Base-by-base conservation (phyloP, 2,329 filamentous ascomycete species). In the Xylariomycetidae sp. region DNA sequence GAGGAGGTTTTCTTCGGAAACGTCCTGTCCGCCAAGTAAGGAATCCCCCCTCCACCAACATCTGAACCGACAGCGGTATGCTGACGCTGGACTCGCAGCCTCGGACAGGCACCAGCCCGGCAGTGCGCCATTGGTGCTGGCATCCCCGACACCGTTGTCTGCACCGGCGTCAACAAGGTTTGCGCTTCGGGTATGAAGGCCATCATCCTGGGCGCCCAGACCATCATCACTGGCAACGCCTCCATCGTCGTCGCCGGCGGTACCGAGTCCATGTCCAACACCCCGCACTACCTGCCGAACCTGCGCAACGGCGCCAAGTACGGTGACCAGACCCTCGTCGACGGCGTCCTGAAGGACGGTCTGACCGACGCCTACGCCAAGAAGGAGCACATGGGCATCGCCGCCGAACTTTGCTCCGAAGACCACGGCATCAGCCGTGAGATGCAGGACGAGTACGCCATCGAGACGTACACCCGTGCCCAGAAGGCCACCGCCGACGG, bases 1-100 rank as follows among this genome's bases (percentile, higher is more conserved):
- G 80, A 98, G 59, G 92, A 98, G 63, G 87, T 98, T 58, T 93
- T 92, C 72, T 93, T 95, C 58, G 92, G 92, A 63, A 98, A 98
- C 71, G 92, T 98, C 48, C 76, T 98, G 54, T 94, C 89, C 39
- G 92, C 90, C 61, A 89, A 90, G 89, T 95, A 74, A 52, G 72
- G 56, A 23, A 12, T 13, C 24, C 24, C 23, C 43, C 32, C 35
- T 13, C 7, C 16, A 10, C 2, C 14, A 33, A 30, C 15, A 17
- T n/a, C 28, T 32, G 25, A 34, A 13, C 19, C 29, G 29, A 30
- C 44, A 50, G 40, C 53, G 35, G 29, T 29, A 12, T 10, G 19
- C 30, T 31, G 29, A 40, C 39, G 35, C 30, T 24, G 25, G 22
- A 33, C 39, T 25, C 24, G 19, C 50, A 95, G 89, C 62, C 76